Evolutionary conservation across 805 yeast genomes (phyloP), one percentile per base, ranked within the genome.

Genomic region (Candida michaelii): DNA sequence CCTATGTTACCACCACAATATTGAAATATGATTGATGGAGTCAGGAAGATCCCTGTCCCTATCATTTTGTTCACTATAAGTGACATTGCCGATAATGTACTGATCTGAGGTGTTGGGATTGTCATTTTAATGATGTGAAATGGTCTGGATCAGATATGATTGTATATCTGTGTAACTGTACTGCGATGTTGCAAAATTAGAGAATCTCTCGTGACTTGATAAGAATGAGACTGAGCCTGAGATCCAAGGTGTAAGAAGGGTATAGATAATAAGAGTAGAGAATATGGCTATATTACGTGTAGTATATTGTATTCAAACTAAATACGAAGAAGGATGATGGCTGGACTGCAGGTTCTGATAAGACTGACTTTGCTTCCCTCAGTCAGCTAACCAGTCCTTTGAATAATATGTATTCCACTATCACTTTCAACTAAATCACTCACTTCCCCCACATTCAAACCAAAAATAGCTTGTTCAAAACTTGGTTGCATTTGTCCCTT

Each of bases 401-500:
- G 85, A 55, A 93, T 82, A 48, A 93, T 61, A 57, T 93, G 99
- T 38, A 89, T 82, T 16, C 99, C 99, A 52, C 95, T 84, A 55
- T 84, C 95, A 13, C 90, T 80, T 65, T 89, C 97, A 12, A 93
- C 85, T 19, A 89, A 78, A 33, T 79, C 85, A 56, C 93, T 83
- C 34, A 85, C 62, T 58, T 90, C 93, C 15, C 96, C 96, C 15
- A 89, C 82, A 50, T 86, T 79, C 50, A 93, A 69, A 4, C 66
- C 82, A 60, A 85, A 91, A 1, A 96, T 83, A 2, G 93, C 95
- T 46, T 82, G 82, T 63, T 93, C 99, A 58, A 93, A 93, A 45
- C 84, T 68, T 27, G 96, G 96, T 63, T 93, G 98, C 99, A 93
- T 93, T 54, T 84, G 89, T 30, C 97, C 97, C 47, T 75, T 80